Percentiles rank a stretch among this genome's conserved stretches.
phyloP scores from a whole-genome alignment of 441 rosid species.

The Cnidoscolus chayamansa region DNA sequence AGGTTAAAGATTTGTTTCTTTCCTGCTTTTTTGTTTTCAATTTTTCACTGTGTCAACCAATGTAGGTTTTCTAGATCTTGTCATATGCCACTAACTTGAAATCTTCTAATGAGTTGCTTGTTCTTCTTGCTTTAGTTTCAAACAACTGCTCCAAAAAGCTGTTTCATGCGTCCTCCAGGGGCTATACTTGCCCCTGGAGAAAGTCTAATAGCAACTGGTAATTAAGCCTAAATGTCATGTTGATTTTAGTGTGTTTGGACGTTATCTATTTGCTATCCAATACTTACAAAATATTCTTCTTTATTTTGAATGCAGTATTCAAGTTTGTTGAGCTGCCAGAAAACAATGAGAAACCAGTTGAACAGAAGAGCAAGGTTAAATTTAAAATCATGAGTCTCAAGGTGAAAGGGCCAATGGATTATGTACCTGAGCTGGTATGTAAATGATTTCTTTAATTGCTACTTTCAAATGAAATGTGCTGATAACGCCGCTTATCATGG shows the following conservation, averaged over 20 bases:
- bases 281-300: slow-evolving; percentile 12
- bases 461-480: neutral
- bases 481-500: neutral
- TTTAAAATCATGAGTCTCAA: slow-evolving; percentile 76
- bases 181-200: slow-evolving; percentile 71
- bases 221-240: slow-evolving; percentile 8
- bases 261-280: neutral
- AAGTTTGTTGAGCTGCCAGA: slow-evolving; percentile 78
- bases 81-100: neutral
- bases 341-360: slow-evolving; percentile 54
- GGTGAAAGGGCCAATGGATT: slow-evolving; percentile 57
- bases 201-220: slow-evolving; percentile 66
- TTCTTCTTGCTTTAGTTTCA: slow-evolving; percentile 46
- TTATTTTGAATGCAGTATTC: slow-evolving; percentile 46
- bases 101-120: slow-evolving; percentile 2
- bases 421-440: slow-evolving; percentile 72
- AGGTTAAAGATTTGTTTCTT: neutral
- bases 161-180: slow-evolving; percentile 80
- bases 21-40: neutral
- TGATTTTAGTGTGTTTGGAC: slow-evolving; percentile 1
- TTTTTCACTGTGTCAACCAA: neutral
- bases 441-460: slow-evolving; percentile 3
- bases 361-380: slow-evolving; percentile 59
- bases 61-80: neutral
- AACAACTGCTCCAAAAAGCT: slow-evolving; percentile 79